Evolutionary conservation across 305 asterid genomes (phyloP).

Genomic region (Fraxinus latifolia): DNA sequence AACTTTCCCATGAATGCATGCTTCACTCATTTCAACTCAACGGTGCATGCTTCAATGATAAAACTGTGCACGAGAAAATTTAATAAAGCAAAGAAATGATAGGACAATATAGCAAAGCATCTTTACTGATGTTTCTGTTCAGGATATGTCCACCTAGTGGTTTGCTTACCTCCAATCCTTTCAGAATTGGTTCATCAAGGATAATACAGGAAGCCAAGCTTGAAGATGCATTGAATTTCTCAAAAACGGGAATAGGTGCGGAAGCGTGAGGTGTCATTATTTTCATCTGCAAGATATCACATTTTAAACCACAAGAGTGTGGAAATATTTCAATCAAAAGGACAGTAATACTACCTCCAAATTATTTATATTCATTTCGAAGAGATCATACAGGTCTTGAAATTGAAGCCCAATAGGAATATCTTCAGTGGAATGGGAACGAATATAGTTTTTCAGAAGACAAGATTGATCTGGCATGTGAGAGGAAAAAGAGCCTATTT

Average conservation of each 20-base stretch:
- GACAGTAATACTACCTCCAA: slow-evolving; percentile 52
- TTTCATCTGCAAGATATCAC: slow-evolving; percentile 51
- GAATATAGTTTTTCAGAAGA: slow-evolving; percentile 25
- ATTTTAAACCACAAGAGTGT: slow-evolving; percentile 18
- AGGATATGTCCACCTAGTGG: slow-evolving; percentile 7
- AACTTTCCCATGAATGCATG: neutral
- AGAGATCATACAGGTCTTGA: slow-evolving; percentile 62
- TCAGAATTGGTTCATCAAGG: slow-evolving; percentile 59
- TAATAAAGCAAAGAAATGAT: slow-evolving; percentile 5
- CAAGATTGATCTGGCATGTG: slow-evolving; percentile 30
- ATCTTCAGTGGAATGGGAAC: slow-evolving; percentile 29
- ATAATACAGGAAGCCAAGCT: slow-evolving; percentile 57
- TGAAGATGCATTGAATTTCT: slow-evolving; percentile 53
- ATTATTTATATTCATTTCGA: slow-evolving; percentile 53
- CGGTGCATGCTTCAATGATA: neutral
- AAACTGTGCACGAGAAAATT: neutral
- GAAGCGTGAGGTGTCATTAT: slow-evolving; percentile 37
- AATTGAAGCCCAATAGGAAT: slow-evolving; percentile 41
- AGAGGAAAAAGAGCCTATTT: slow-evolving; percentile 32
- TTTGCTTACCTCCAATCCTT: slow-evolving; percentile 57
- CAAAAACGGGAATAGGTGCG: slow-evolving; percentile 41
- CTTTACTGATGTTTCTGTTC: slow-evolving; percentile 12
- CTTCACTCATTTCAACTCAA: neutral
- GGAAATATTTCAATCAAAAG: slow-evolving; percentile 18
- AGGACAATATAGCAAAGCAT: slow-evolving; percentile 8